Percentiles rank a stretch among this genome's conserved stretches.
phyloP scores from a whole-genome alignment of 1,284 basidiomycete genomes.

The Marasmius oreades region DNA sequence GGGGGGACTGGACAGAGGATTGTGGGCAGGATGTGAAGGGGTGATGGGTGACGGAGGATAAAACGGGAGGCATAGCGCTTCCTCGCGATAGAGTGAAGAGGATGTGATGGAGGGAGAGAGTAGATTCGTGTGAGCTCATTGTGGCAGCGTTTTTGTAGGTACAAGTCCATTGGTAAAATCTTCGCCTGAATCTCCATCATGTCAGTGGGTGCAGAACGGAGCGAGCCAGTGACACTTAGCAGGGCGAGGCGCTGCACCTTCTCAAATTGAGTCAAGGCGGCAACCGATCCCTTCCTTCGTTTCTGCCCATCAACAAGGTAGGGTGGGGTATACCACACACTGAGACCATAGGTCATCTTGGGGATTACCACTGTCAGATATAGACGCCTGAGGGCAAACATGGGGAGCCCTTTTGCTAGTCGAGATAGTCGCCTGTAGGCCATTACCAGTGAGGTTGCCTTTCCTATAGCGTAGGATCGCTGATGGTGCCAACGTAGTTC shows the following conservation, averaged over 20 bases:
- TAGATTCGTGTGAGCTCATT: constrained; percentile 13
- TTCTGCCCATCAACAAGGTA: not conserved
- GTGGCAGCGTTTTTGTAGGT: constrained; percentile 17
- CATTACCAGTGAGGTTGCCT: constrained; percentile 23
- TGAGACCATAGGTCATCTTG: constrained; percentile 32
- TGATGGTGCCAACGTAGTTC: constrained; percentile 32
- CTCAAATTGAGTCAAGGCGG: not conserved
- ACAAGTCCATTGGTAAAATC: constrained; percentile 20
- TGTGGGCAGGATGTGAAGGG: constrained; percentile 12
- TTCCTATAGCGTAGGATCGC: constrained; percentile 22
- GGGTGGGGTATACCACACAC: constrained; percentile 31
- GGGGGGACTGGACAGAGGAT: not conserved
- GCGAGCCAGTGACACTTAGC: constrained; percentile 20
- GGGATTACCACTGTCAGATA: constrained; percentile 30
- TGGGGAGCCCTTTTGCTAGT: constrained; percentile 14
- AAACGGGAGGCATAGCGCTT: not conserved
- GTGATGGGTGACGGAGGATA: constrained; percentile 6
- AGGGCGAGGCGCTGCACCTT: constrained; percentile 20
- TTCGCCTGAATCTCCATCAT: constrained; percentile 21
- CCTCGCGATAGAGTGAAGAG: constrained; percentile 6
- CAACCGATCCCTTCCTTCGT: constrained; percentile 7
- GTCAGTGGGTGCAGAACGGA: constrained; percentile 22
- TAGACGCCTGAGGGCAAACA: constrained; percentile 15
- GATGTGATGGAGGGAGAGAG: constrained; percentile 19
- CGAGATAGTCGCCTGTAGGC: constrained; percentile 21